Base-by-base conservation (phyloP, 495 filamentous ascomycete genomes). In the Cryomyces antarcticus region DNA sequence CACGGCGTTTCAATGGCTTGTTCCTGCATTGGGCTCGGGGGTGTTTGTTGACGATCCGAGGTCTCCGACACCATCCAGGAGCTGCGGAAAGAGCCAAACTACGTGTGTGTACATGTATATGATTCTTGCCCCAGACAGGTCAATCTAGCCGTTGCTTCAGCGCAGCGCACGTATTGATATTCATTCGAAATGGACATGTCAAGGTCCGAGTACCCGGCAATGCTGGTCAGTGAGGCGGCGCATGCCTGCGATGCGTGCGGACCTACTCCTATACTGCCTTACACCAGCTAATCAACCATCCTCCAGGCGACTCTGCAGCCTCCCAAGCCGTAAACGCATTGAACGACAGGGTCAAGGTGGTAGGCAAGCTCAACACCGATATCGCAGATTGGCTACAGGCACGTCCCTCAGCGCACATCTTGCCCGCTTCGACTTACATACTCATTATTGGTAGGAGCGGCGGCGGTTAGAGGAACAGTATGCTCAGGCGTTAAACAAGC, bases 331-430 rank as follows among this genome's bases (percentile, higher is more conserved):
- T 88, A 30, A 70, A 70, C 44, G 71, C 86, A 30, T 68, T 99
- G 43, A 77, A 78, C 56, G 87, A 96, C 56, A 82, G 92, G 50
- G 72, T 96, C 54, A 80, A 80, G 58, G 69, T 83, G 55, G 88
- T 94, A 53, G 73, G 75, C 46, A 81, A 75, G 56, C 66, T 93
- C 67, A 94, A 99, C 64, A 58, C 67, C 49, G 82, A 94, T 59
- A 84, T 99, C 52, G 88, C 89, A 51, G 87, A 96, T 62, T 99
- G 87, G 81, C 69, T 99, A 41, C 82, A 89, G 77, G 89, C 96
- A 78, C 46, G 64, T 39, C 46, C 37, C 12, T 27, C 6, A 28
- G 45, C 46, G 5, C 41, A 28, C 17, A 24, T 4, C 0, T 10
- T 34, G 13, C 11, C 38, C 35, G 40, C 41, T 41, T 40, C 35